Evolutionary conservation across 1,139 yeast genomes (phyloP).

Genomic region (Blastobotrys elegans): DNA sequence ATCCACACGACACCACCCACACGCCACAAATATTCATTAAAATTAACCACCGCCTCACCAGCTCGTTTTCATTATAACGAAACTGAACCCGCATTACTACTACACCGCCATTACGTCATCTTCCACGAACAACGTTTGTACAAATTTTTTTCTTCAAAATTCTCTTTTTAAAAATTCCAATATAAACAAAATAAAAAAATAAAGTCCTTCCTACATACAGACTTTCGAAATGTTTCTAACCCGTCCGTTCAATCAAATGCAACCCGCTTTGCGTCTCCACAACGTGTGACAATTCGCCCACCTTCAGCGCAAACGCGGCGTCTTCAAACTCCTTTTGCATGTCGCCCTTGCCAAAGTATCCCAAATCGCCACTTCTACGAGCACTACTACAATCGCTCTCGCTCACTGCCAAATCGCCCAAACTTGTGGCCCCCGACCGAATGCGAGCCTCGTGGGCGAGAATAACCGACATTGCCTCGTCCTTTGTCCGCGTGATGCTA

Average conservation of each 20-base stretch:
- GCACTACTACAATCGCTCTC: conserved; percentile 91
- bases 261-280: conserved; percentile 91
- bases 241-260: conserved; percentile 83
- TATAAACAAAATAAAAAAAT: not conserved
- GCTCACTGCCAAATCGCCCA: conserved; percentile 69
- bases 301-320: conserved; percentile 73
- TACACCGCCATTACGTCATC: too few relatives aligned
- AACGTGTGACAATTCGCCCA: conserved; percentile 78
- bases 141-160: too few relatives aligned
- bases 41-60: too few relatives aligned
- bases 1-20: too few relatives aligned
- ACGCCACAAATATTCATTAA: too few relatives aligned
- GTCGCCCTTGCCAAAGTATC: conserved; percentile 79
- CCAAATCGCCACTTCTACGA: conserved; percentile 86
- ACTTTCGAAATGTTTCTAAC: conserved; percentile 34
- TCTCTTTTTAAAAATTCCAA: not conserved
- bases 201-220: not conserved
- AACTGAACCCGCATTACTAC: too few relatives aligned
- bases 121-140: too few relatives aligned
- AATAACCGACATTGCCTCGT: conserved; percentile 70
- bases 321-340: conserved; percentile 95
- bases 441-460: conserved; percentile 57
- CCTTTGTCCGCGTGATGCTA: conserved; percentile 70
- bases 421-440: conserved; percentile 60
- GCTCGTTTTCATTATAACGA: too few relatives aligned